Conservation (phyloP, 1,139 yeast species). For the Saccharomyces hybrid region DNA sequence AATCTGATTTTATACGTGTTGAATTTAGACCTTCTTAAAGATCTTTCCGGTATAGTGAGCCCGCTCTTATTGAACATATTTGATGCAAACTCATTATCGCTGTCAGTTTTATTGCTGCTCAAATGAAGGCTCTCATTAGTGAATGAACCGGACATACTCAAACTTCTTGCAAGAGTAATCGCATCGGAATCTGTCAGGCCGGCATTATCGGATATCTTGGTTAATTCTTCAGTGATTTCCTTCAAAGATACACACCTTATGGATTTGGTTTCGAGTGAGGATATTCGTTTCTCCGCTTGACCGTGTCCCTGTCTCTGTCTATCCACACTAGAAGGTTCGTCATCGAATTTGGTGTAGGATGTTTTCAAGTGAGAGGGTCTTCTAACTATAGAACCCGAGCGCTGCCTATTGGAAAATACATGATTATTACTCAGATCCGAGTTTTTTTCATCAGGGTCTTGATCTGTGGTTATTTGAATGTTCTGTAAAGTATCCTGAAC, state of each 20-base stretch:
- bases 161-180: constrained; percentile 62
- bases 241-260: constrained; percentile 35
- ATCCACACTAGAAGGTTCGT: constrained; percentile 2
- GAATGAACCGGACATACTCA: constrained; percentile 33
- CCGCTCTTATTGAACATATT: constrained; percentile 1
- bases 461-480: constrained; percentile 28
- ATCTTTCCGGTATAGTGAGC: constrained; percentile 11
- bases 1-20: constrained; percentile 24
- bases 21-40: constrained; percentile 29
- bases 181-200: constrained; percentile 72
- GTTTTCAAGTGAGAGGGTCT: constrained; percentile 31
- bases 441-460: constrained; percentile 3
- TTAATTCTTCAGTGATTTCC: constrained; percentile 39
- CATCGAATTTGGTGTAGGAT: constrained; percentile 27
- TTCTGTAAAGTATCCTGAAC: constrained; percentile 76
- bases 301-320: background rate
- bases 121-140: constrained; percentile 5
- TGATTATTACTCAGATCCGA: background rate
- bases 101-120: constrained; percentile 5
- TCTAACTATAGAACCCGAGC: constrained; percentile 21
- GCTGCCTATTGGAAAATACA: background rate
- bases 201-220: constrained; percentile 57
- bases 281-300: background rate
- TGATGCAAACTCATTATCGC: constrained; percentile 2
- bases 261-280: background rate